A percentile compares a stretch with the other conserved stretches of the same genome.
These are phyloP conservation scores for Phlegmacium glaucopus DNA, from an alignment of 768 basidiomycete genomes.

Conservation along the genomic window DNA sequence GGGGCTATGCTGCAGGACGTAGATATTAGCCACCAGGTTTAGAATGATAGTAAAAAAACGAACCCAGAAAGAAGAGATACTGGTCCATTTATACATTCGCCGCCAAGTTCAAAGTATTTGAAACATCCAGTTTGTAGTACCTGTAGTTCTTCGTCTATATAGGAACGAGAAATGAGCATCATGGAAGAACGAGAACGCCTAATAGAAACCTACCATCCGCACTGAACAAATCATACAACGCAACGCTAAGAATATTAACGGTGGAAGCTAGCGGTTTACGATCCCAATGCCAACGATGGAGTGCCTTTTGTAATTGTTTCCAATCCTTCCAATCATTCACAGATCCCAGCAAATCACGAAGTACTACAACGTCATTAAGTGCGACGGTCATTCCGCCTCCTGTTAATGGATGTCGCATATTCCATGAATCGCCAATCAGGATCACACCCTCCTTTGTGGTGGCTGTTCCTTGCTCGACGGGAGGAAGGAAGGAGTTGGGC, in stretches of 20 bases:
- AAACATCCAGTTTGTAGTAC: conserved; percentile 85
- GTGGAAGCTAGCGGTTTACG: conserved; percentile 82
- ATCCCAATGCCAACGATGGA: conserved; percentile 81
- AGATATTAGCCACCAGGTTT: background rate
- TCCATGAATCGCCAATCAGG: conserved; percentile 94
- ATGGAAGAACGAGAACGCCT: background rate
- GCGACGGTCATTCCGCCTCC: conserved; percentile 99
- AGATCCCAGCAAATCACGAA: conserved; percentile 56
- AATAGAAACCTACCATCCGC: conserved; percentile 70
- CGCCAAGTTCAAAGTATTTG: conserved; percentile 95
- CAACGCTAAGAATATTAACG: conserved; percentile 90
- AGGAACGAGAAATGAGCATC: conserved; percentile 1
- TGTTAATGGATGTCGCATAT: conserved; percentile 98
- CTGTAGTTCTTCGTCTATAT: conserved; percentile 58
- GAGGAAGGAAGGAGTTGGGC: conserved; percentile 93
- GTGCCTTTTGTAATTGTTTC: conserved; percentile 42
- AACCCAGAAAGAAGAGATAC: conserved; percentile 89
- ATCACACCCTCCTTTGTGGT: conserved; percentile 66
- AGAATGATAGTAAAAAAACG: conserved; percentile 19
- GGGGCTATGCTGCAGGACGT: conserved; percentile 58
- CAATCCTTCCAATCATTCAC: conserved; percentile 46
- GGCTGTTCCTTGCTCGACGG: conserved; percentile 59
- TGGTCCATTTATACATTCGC: conserved; percentile 83
- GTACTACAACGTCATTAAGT: conserved; percentile 76
- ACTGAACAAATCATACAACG: conserved; percentile 91